Evolutionary conservation across 495 filamentous ascomycete species (phyloP), one percentile per base, ranked within the genome.

Genomic region (Emericellopsis terricola): DNA sequence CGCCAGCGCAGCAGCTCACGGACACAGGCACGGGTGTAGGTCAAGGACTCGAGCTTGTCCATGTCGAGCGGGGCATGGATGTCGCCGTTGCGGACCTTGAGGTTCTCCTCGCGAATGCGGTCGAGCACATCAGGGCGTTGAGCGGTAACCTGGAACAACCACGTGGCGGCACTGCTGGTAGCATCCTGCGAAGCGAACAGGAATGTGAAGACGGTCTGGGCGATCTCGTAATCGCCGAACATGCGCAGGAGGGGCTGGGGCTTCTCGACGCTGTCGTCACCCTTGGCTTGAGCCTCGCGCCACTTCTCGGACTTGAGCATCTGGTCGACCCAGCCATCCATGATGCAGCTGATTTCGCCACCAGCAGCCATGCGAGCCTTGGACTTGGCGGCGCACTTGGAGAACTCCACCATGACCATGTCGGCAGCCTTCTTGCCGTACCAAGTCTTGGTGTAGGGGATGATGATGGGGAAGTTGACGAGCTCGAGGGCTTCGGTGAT

Each of bases 181-280:
- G 89, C 89, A 53, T 97, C 89, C 58, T 97, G 89, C 20, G 84
- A 92, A 31, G 91, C 89, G 59, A 97, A 97, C 34, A 97, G 67
- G 69, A 97, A 94, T 36, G 89, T 94, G 62, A 96, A 92, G 41
- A 97, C 45, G 8, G 91, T 96, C 65, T 89, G 82, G 36, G 84
- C 65, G 49, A 97, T 93, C 55, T 97, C 89, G 40, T 73, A 82
- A 47, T 97, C 79, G 55, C 71, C 74, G 57, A 97, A 97, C 21
- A 79, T 69, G 45, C 86, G 78, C 30, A 96, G 68, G 15, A 93
- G 53, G 50, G 73, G 75, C 8, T 71, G 55, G 19, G 86, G 86
- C 70, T 92, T 93, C 56, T 80, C 76, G 2, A 73, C 53, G 9
- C 64, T 55, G 24, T 68, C 51, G 29, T 59, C 59, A 33, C 83